Percentiles rank a stretch among this genome's conserved stretches.
These are phyloP conservation scores for Mrakia hoshinonis DNA, from an alignment of 768 basidiomycete species.

Conservation along the genomic window DNA sequence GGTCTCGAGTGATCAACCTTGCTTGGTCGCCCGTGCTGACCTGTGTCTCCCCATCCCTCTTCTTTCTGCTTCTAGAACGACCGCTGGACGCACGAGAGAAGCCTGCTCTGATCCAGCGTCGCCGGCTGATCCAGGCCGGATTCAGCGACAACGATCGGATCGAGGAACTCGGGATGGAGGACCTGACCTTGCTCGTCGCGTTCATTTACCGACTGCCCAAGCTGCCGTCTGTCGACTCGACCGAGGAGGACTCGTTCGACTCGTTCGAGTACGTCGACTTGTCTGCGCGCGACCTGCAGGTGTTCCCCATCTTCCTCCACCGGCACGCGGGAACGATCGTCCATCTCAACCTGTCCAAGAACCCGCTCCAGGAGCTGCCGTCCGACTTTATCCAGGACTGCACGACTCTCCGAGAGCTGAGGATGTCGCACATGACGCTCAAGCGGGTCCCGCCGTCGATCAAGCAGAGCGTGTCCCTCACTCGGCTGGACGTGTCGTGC, in stretches of 20 bases:
- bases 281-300: slow-evolving; percentile 65
- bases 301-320: slow-evolving; percentile 80
- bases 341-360: slow-evolving; percentile 78
- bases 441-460: slow-evolving; percentile 83
- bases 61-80: slow-evolving; percentile 54
- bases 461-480: slow-evolving; percentile 61
- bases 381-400: slow-evolving; percentile 92
- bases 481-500: slow-evolving; percentile 76
- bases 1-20: not conserved
- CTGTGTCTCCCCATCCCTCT: not conserved
- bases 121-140: slow-evolving; percentile 78
- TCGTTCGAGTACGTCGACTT: slow-evolving; percentile 73
- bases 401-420: slow-evolving; percentile 69
- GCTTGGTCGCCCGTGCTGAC: not conserved
- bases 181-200: slow-evolving; percentile 73
- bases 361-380: slow-evolving; percentile 92
- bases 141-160: slow-evolving; percentile 67
- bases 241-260: slow-evolving; percentile 63
- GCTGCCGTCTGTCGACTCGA: slow-evolving; percentile 45
- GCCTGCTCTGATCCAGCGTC: slow-evolving; percentile 73
- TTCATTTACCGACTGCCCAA: slow-evolving; percentile 69
- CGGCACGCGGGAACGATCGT: slow-evolving; percentile 73
- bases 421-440: slow-evolving; percentile 83
- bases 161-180: slow-evolving; percentile 66
- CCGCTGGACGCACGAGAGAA: slow-evolving; percentile 69